A percentile compares a stretch with the other conserved stretches of the same genome.
Conservation (phyloP, 2,329 filamentous ascomycete species). For the Fusarium napiforme region DNA sequence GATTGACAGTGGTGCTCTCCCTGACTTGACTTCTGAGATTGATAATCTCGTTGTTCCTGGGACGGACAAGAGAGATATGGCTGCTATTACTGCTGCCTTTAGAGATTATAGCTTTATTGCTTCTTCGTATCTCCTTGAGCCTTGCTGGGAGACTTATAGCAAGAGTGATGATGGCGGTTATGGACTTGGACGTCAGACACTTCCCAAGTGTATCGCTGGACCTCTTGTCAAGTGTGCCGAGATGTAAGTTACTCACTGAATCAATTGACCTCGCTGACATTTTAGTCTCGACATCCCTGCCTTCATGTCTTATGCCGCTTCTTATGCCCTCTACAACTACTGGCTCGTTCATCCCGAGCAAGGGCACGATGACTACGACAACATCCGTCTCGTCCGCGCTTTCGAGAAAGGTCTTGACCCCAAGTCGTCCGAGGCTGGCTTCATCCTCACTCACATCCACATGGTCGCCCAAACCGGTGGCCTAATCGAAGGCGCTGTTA, state of each 20-base stretch:
- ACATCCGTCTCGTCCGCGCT: conserved; percentile 86
- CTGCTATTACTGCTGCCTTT: conserved; percentile 32
- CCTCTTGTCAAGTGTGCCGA: conserved; percentile 35
- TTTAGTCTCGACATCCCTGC: conserved; percentile 31
- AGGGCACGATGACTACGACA: conserved; percentile 69
- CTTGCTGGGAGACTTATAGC: conserved; percentile 35
- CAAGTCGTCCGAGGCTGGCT: conserved; percentile 89
- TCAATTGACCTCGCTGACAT: neutral
- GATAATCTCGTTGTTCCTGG: conserved; percentile 29
- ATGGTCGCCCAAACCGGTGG: conserved; percentile 91
- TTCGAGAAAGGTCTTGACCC: conserved; percentile 92
- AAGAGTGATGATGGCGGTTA: conserved; percentile 24
- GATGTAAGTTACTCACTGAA: conserved; percentile 4
- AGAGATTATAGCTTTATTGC: conserved; percentile 35
- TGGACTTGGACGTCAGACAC: conserved; percentile 25
- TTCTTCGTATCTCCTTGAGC: conserved; percentile 31
- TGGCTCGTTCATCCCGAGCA: conserved; percentile 65
- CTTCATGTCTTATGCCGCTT: conserved; percentile 62
- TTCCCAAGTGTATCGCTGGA: conserved; percentile 36
- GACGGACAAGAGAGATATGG: conserved; percentile 29
- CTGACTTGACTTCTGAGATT: conserved; percentile 33
- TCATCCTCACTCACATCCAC: conserved; percentile 94
- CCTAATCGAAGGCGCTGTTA: conserved; percentile 77
- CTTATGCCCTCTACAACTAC: conserved; percentile 77
- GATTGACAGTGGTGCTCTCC: conserved; percentile 27